Base-by-base conservation (phyloP, 2,329 filamentous ascomycete genomes). In the Colletotrichum chlorophyti region DNA sequence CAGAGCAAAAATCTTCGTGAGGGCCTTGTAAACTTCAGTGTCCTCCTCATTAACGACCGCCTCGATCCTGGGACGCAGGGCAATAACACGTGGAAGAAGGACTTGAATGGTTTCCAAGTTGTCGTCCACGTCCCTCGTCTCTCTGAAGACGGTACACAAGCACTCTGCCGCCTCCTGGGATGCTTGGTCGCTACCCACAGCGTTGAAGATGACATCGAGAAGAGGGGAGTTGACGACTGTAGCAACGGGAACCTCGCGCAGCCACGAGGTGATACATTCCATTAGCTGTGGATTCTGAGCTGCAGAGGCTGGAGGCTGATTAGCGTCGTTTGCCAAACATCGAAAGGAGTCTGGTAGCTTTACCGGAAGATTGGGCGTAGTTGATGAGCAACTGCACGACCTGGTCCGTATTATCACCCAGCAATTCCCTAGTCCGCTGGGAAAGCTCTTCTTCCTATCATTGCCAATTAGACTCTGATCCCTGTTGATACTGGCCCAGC, bases 231-330 rank as follows among this genome's bases (percentile, higher is more conserved):
- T 89, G 65, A 96, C 89, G 63, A 99, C 87, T 61, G 91, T 88
- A 63, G 83, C 83, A 43, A 96, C 85, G 1, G 94, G 91, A 6
- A 99, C 91, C 76, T 99, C 95, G 66, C 93, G 87, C 65, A 98
- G 84, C 95, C 95, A 99, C 3, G 95, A 97, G 27, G 93, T 96
- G 66, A 98, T 93, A 72, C 95, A 98, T 68, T 97, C 92, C 72
- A 98, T 87, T 43, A 99, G 83, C 68, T 93, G 90, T 3, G 94
- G 93, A 69, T 97, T 97, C 62, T 88, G 89, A 8, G 92, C 85
- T 21, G 94, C 93, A 43, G 86, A 79, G 47, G 83, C 92, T 93
- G 68, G 11, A 53, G 58, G 7, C 15, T 14, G 32, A 50, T 69
- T 60, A 72, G 68, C 52, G 35, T 46, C 15, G 23, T 12, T 26